Percentiles rank a stretch among this genome's conserved stretches.
phyloP scores from a whole-genome alignment of 2,329 filamentous ascomycete genomes.

The Venturia pyrina region DNA sequence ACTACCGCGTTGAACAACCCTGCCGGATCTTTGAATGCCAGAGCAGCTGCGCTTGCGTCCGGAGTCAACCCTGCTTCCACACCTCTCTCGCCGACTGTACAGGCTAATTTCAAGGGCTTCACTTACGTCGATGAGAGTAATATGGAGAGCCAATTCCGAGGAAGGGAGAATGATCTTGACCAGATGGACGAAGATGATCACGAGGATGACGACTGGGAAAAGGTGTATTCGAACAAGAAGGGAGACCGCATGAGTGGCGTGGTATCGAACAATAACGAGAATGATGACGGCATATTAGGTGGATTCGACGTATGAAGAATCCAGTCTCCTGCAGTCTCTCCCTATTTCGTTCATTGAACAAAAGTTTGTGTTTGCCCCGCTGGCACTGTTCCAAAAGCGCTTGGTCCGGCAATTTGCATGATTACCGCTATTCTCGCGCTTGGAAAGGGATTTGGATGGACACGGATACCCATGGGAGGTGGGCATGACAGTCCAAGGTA shows the following conservation, averaged over 20 bases:
- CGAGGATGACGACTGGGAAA: slow-evolving; percentile 31
- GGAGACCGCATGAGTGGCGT: slow-evolving; percentile 44
- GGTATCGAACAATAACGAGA: slow-evolving; percentile 26
- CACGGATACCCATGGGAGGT: background rate
- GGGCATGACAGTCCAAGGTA: background rate
- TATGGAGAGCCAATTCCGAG: slow-evolving; percentile 69
- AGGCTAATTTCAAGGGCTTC: slow-evolving; percentile 97
- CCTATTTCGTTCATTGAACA: background rate
- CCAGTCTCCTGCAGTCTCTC: background rate
- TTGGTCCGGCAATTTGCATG: background rate
- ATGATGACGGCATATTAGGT: slow-evolving; percentile 37
- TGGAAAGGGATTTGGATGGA: background rate
- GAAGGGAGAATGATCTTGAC: slow-evolving; percentile 29
- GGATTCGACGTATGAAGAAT: slow-evolving; percentile 27
- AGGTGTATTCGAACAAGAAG: slow-evolving; percentile 23
- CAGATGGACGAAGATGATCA: slow-evolving; percentile 37
- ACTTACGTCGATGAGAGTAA: slow-evolving; percentile 98
- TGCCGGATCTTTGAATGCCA: slow-evolving; percentile 72
- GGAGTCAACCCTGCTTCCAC: slow-evolving; percentile 79
- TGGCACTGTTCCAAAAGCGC: background rate
- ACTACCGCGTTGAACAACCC: slow-evolving; percentile 86
- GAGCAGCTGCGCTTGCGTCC: slow-evolving; percentile 74
- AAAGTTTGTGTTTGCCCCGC: background rate
- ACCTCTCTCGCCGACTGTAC: slow-evolving; percentile 85
- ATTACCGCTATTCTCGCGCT: background rate